Base-by-base conservation (phyloP, 805 yeast genomes). In the Myxozyma monticola region DNA sequence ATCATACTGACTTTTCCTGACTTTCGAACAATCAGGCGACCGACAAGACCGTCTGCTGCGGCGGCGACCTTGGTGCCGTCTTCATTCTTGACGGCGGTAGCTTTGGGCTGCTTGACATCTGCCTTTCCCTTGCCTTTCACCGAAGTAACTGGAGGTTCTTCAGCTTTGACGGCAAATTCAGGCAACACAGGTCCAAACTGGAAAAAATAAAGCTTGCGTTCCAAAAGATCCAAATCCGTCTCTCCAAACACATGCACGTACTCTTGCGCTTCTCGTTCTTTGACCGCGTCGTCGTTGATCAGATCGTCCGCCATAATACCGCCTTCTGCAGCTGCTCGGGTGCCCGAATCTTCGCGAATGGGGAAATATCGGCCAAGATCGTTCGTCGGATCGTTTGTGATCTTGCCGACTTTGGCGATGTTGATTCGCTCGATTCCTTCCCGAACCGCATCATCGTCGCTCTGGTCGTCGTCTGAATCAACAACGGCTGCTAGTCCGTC, bases 1-100 rank as follows among this genome's bases (percentile, higher is more conserved):
- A 80, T 77, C 66, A 90, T 76, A 2, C 95, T 76, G 18, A 88
- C 66, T 64, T 79, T 86, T 2, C 98, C 98, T 1, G 96, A 87
- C 62, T 83, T 79, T 66, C 90, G 96, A 39, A 83, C 73, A 48
- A 91, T 78, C 29, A 91, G 63, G 8, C 77, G 74, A 4, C 97
- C 97, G 33, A 88, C 74, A 47, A 73, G 73, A 1, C 96, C 96
- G 34, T 70, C 68, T 0, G 61, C 62, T n/a, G 17, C 31, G 4
- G 10, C 37, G 33, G 15, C 30, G 36, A 14, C 35, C 24, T 5
- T 34, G 26, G n/a, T 18, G 51, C 46, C 15, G 38, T 37, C 29
- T 2, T 36, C 48, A 14, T 53, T 15, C 35, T 45, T 53, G 18
- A 30, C 45, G 22, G 25, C 25, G 26, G 12, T 9, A 20, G 33